Evolutionary conservation across 73 alveolate genomes (phyloP).

Genomic region (Paramecium biaurelia): DNA sequence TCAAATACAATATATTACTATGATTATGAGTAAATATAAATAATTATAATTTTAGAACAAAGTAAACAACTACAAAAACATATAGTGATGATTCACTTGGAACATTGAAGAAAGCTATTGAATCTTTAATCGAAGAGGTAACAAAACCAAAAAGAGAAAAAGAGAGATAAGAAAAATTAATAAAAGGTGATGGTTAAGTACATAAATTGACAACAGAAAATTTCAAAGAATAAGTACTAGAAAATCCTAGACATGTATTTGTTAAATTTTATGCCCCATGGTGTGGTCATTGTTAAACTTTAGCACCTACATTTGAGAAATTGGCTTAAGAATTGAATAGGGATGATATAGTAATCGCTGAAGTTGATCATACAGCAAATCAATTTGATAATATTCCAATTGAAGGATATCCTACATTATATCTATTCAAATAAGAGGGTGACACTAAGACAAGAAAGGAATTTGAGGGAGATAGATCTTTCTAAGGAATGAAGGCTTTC

Average conservation of each 20-base stretch:
- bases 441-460: not conserved
- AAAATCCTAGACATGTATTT: constrained; percentile 85
- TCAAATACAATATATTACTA: not conserved
- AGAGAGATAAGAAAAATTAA: not conserved
- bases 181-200: constrained; percentile 16
- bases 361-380: constrained; percentile 68
- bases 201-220: not conserved
- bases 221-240: constrained; percentile 85
- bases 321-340: constrained; percentile 74
- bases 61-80: not conserved
- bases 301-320: constrained; percentile 91
- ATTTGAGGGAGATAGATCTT: constrained; percentile 8
- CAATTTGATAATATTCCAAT: constrained; percentile 63
- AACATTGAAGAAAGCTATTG: not conserved
- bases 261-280: constrained; percentile 97
- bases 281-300: constrained; percentile 98
- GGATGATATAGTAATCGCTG: constrained; percentile 69
- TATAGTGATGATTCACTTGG: not conserved
- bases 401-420: constrained; percentile 72
- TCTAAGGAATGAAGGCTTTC: not conserved
- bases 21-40: not conserved
- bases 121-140: not conserved
- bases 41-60: not conserved
- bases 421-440: constrained; percentile 11
- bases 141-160: not conserved